A percentile compares a stretch with the other conserved stretches of the same genome.
Conservation (phyloP, 139 green algal genomes). For the Tetradesmus obliquus region DNA sequence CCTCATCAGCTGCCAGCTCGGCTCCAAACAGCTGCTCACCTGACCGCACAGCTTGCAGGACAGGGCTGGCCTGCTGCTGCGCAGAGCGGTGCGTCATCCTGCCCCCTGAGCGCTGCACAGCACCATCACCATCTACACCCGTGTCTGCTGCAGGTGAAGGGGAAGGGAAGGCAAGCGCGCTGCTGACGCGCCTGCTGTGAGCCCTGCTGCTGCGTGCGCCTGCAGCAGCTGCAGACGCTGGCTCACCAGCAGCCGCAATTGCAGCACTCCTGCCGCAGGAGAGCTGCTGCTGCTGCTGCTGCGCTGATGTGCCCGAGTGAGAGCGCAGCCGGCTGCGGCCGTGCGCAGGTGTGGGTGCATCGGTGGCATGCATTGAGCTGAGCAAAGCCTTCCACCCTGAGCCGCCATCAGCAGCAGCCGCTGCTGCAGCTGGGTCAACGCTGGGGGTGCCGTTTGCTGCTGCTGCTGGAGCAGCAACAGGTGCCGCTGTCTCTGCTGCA, state of each 20-base stretch:
- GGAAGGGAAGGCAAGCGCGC: neutral
- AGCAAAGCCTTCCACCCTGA: conserved; percentile 31
- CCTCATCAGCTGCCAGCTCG: neutral
- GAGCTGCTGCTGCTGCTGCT: neutral
- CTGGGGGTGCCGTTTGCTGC: neutral
- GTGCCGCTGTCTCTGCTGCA: neutral
- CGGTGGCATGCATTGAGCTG: conserved; percentile 11
- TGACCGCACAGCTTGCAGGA: neutral
- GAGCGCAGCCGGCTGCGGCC: neutral
- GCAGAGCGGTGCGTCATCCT: neutral
- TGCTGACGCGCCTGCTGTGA: neutral
- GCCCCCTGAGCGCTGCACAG: neutral
- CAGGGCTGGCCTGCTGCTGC: neutral
- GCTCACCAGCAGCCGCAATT: neutral
- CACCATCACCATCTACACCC: neutral
- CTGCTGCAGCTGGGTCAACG: neutral
- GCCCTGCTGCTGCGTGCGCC: neutral
- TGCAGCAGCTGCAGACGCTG: conserved; percentile 2
- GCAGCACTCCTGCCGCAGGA: neutral
- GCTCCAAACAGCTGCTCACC: neutral
- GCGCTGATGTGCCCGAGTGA: neutral
- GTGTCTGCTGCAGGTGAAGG: neutral
- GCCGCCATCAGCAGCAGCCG: conserved; percentile 6
- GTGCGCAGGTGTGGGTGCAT: conserved; percentile 10
- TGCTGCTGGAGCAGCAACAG: neutral